Conservation (phyloP, 202 grass and related monocot genomes). For the Hordeum pubiflorum region DNA sequence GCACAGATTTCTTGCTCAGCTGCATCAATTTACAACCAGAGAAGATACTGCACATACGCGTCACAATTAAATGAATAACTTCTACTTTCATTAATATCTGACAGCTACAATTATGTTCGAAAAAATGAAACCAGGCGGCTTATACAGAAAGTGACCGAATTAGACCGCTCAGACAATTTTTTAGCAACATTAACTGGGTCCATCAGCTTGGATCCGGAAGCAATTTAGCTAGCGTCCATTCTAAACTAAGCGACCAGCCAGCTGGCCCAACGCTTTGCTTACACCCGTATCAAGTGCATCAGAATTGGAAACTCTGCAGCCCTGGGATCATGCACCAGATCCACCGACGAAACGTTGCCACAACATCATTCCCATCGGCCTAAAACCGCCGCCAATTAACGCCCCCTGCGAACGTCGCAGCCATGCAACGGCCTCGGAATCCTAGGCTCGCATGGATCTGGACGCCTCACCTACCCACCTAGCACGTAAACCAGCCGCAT, state of each 20-base stretch:
- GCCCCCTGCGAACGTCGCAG: background rate
- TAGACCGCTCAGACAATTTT: background rate
- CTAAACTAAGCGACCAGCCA: background rate
- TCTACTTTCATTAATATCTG: background rate
- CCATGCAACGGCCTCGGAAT: background rate
- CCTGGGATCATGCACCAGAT: background rate
- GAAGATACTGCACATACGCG: background rate
- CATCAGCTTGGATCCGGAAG: background rate
- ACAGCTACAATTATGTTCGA: background rate
- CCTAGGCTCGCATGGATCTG: conserved; percentile 26
- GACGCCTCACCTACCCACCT: conserved; percentile 6
- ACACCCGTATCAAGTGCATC: background rate
- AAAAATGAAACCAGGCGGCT: background rate
- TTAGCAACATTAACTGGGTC: background rate
- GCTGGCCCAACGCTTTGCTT: background rate
- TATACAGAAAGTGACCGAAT: background rate
- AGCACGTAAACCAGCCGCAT: background rate
- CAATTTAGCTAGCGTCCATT: background rate
- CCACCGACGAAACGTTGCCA: background rate
- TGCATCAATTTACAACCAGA: background rate
- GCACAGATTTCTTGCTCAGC: too few relatives aligned
- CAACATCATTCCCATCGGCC: background rate
- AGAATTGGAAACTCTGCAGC: background rate
- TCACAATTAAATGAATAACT: background rate
- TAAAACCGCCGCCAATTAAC: background rate